Evolutionary conservation across 306 rosid genomes (phyloP), one percentile per base, ranked within the genome.

Genomic region (Vigna hirtella): DNA sequence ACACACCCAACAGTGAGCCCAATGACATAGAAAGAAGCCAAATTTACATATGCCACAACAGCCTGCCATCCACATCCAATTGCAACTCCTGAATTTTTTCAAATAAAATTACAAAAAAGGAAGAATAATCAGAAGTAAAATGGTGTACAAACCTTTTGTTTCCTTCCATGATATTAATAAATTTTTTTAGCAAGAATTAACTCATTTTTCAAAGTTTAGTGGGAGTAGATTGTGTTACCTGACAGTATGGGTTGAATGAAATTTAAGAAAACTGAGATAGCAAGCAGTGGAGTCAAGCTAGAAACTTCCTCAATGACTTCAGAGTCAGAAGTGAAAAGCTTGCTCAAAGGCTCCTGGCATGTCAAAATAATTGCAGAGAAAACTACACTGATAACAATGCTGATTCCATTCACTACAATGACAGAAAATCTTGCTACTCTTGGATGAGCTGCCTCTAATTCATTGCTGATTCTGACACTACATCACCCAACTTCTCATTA

Each of bases 51-150:
- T 68, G 92, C 93, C 63, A 89, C 89, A 4, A 89, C 80, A 17
- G 53, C 89, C 81, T 91, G 97, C 97, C 97, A 89, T 82, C 97
- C 93, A 55, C 89, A 87, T 71, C 93, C 97, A 87, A 91, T 91
- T 40, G 97, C 93, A 71, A 89, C 92, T 50, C 90, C 96, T 90
- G 66, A 66, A 68, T 73, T 17, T 24, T 56, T 32, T 51, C 48
- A 78, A 8, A 51, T 17, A 16, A 17, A 50, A 70, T 3, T n/a
- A 9, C n/a, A 49, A 45, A 49, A 30, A 45, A 57, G 13, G 2
- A 34, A n/a, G 2, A 34, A n/a, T 14, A 26, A 12, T 52, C 6
- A 15, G 18, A 45, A 15, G 9, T 14, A 20, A 66, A 8, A 7
- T 40, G 49, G 15, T 66, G 26, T 40, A n/a, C 9, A n/a, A 12